phyloP scores from a whole-genome alignment of 495 filamentous ascomycete genomes.

The Lophiostoma macrostomum region DNA sequence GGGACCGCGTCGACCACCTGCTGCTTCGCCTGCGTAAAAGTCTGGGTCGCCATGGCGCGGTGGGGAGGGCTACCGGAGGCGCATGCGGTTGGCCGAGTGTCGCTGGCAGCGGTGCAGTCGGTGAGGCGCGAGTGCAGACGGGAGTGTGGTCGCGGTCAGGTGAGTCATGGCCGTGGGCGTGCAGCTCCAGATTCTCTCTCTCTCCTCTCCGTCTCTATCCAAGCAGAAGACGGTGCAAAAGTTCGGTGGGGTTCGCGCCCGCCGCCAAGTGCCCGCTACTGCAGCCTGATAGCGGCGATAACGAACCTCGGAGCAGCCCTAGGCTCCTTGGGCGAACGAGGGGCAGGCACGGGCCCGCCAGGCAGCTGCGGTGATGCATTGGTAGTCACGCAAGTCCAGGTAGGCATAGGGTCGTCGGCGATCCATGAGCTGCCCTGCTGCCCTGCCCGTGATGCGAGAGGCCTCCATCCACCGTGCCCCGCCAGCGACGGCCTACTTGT shows the following conservation, averaged over 20 bases:
- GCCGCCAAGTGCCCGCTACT: too few relatives aligned
- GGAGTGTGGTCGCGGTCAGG: not conserved
- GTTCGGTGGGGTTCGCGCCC: constrained; percentile 6
- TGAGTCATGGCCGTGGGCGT: constrained; percentile 4
- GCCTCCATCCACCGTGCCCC: not conserved
- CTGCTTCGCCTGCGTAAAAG: constrained; percentile 66
- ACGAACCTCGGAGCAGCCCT: not conserved
- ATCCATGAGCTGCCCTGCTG: not conserved
- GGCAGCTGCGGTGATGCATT: not conserved
- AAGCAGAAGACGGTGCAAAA: not conserved
- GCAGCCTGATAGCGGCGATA: not conserved
- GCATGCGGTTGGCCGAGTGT: not conserved
- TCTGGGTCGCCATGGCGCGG: constrained; percentile 5
- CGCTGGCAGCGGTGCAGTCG: not conserved
- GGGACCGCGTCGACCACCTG: constrained; percentile 84
- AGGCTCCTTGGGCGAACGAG: not conserved
- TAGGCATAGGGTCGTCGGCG: too few relatives aligned
- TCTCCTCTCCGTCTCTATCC: not conserved
- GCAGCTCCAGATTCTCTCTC: not conserved
- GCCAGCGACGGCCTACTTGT: not conserved
- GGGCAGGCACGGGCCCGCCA: not conserved
- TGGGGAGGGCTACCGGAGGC: constrained; percentile 38
- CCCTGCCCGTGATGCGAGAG: not conserved
- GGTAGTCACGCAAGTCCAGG: too few relatives aligned
- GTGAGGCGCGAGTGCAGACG: not conserved